Conservation (phyloP, 1,139 yeast genomes). For the Lodderomyces margitis region DNA sequence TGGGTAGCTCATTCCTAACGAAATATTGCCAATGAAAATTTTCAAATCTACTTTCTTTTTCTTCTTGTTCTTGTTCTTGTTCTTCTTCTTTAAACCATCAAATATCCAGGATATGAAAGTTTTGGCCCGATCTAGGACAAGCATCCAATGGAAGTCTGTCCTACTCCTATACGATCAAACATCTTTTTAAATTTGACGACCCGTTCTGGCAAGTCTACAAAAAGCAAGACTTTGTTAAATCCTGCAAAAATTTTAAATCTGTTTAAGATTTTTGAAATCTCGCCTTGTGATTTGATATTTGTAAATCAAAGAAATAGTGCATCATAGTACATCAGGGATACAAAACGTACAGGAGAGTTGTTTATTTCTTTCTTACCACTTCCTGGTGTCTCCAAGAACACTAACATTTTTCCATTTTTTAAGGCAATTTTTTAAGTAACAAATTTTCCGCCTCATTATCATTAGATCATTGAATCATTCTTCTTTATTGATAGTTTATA, state of each 20-base stretch:
- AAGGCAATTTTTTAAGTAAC: too few species aligned
- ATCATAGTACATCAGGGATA: slow-evolving; percentile 50
- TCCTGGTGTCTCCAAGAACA: slow-evolving; percentile 55
- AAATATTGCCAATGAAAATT: too few species aligned
- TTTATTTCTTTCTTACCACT: slow-evolving; percentile 20
- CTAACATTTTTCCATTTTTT: slow-evolving; percentile 40
- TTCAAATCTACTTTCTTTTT: too few species aligned
- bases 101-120: slow-evolving; percentile 12
- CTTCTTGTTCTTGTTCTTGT: slow-evolving; percentile 1
- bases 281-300: slow-evolving; percentile 10
- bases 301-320: slow-evolving; percentile 31
- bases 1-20: too few species aligned
- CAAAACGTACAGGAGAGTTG: background rate
- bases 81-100: slow-evolving; percentile 5
- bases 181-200: slow-evolving; percentile 37
- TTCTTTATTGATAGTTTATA: background rate
- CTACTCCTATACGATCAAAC: slow-evolving; percentile 26
- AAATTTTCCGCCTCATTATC: too few species aligned
- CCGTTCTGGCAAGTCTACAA: slow-evolving; percentile 46
- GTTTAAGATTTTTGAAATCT: background rate
- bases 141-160: slow-evolving; percentile 5
- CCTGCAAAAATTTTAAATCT: slow-evolving; percentile 4
- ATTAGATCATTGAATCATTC: background rate
- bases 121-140: slow-evolving; percentile 24
- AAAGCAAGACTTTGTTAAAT: slow-evolving; percentile 27